Evolutionary conservation across 345 rosid genomes (phyloP).

Genomic region (Moringa oleifera): DNA sequence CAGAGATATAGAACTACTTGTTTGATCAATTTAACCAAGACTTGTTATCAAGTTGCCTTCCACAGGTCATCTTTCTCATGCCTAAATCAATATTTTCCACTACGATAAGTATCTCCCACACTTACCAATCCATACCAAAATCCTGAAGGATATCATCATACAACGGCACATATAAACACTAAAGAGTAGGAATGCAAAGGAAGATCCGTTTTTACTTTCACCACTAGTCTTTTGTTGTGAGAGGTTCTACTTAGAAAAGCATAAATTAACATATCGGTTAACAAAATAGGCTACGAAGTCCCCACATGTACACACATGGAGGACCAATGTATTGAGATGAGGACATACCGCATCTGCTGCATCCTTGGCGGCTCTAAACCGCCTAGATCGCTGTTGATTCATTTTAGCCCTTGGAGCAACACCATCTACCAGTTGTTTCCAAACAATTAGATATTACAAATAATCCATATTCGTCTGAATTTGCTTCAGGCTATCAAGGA

Average conservation of each 20-base stretch:
- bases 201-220: background rate
- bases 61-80: background rate
- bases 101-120: no score
- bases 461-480: background rate
- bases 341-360: conserved; percentile 76
- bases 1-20: no score
- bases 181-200: no score
- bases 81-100: background rate
- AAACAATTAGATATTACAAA: conserved; percentile 20
- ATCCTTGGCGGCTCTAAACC: conserved; percentile 97
- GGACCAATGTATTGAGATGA: conserved; percentile 11
- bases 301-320: conserved; percentile 6
- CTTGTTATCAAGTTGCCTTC: background rate
- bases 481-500: background rate
- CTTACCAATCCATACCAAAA: background rate
- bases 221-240: background rate
- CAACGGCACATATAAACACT: background rate
- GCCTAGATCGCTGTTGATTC: conserved; percentile 96
- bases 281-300: background rate
- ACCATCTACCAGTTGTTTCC: conserved; percentile 56
- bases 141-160: background rate
- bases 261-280: background rate
- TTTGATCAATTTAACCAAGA: background rate
- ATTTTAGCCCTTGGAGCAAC: conserved; percentile 99
- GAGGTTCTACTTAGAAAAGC: background rate